A percentile compares a stretch with the other conserved stretches of the same genome.
phyloP scores from a whole-genome alignment of 331 rosid genomes.

The Malus hybrid region DNA sequence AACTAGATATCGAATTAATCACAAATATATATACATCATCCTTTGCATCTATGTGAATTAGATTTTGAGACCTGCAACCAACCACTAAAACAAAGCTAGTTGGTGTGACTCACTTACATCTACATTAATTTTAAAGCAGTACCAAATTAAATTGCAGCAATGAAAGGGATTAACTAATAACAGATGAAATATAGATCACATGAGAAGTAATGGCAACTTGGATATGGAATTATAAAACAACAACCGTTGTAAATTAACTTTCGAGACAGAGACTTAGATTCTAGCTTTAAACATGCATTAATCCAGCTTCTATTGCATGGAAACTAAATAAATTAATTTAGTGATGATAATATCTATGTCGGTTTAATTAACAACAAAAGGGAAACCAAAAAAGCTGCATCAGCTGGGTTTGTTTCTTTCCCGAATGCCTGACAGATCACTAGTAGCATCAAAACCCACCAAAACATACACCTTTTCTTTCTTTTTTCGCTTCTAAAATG shows the following conservation, averaged over 20 bases:
- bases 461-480: too few species aligned
- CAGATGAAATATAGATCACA: neutral
- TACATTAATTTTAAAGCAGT: neutral
- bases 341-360: neutral
- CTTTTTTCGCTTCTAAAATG: slow-evolving; percentile 20
- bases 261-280: neutral
- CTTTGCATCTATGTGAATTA: too few species aligned
- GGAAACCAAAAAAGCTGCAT: slow-evolving; percentile 1
- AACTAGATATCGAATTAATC: too few species aligned
- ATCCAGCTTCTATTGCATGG: neutral
- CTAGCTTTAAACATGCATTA: neutral
- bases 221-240: neutral
- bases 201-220: neutral
- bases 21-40: neutral
- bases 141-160: neutral
- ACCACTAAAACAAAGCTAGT: too few species aligned
- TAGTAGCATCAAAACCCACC: neutral
- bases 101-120: too few species aligned
- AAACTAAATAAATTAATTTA: neutral
- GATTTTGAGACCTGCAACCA: too few species aligned
- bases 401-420: neutral
- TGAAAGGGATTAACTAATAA: neutral
- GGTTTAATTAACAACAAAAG: slow-evolving; percentile 18
- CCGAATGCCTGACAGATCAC: neutral
- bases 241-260: neutral